Percentiles rank a stretch among this genome's conserved stretches.
Evolutionary conservation across 2,329 filamentous ascomycete genomes (phyloP).

Genomic region (Aspergillus sp.): DNA sequence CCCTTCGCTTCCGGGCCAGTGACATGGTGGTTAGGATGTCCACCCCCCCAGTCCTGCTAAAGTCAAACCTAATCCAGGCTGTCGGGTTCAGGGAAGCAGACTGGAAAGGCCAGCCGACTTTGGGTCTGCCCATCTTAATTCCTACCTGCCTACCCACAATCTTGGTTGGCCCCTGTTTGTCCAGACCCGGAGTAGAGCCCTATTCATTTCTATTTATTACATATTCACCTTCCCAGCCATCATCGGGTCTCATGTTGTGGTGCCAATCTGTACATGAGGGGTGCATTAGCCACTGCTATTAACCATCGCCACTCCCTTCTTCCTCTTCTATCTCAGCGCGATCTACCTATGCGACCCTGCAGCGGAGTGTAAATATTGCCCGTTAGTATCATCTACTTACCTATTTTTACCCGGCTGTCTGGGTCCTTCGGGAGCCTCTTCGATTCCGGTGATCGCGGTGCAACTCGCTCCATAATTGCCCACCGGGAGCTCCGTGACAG

Average conservation of each 20-base stretch:
- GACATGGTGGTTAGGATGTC: constrained; percentile 21
- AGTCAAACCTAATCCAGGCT: constrained; percentile 37
- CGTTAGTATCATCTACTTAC: not conserved
- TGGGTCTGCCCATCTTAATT: constrained; percentile 1
- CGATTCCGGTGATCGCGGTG: not conserved
- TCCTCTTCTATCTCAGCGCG: not conserved
- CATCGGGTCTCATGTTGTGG: not conserved
- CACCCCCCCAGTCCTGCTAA: constrained; percentile 26
- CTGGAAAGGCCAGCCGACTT: constrained; percentile 9
- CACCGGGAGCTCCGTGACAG: not conserved
- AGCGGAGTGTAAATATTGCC: not conserved
- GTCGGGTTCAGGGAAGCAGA: constrained; percentile 26
- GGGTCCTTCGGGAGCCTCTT: not conserved
- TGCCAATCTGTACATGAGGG: not conserved
- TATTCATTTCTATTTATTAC: constrained; percentile 5
- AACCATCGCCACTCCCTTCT: not conserved
- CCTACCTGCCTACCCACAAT: constrained; percentile 8
- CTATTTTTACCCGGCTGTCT: not conserved
- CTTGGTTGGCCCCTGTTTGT: constrained; percentile 6
- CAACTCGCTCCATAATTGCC: not conserved
- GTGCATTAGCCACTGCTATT: not conserved
- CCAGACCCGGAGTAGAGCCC: constrained; percentile 5
- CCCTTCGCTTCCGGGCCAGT: constrained; percentile 9
- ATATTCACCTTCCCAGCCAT: constrained; percentile 1
- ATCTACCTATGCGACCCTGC: not conserved